These are phyloP conservation scores for Smittium mucronatum DNA, from an alignment of 371 early-diverging fungal genomes.

Conservation along the genomic window DNA sequence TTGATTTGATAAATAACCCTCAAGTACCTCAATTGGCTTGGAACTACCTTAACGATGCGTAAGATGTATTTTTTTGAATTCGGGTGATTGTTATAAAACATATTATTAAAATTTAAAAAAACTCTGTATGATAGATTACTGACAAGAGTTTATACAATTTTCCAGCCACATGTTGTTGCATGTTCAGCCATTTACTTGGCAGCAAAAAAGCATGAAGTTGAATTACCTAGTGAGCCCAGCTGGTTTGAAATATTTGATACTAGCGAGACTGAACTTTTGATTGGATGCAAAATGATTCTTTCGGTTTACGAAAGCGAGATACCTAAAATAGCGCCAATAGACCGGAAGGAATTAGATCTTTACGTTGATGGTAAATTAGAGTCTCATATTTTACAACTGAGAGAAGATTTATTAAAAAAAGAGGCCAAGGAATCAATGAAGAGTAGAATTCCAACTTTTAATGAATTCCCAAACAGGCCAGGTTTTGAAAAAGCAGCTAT, in stretches of 20 bases:
- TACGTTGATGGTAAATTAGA: conserved; percentile 12
- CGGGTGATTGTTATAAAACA: not conserved
- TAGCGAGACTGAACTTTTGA: conserved; percentile 46
- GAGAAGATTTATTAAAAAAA: not conserved
- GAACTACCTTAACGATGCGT: conserved; percentile 83
- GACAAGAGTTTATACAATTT: conserved; percentile 66
- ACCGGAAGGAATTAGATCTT: conserved; percentile 32
- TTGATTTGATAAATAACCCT: conserved; percentile 61
- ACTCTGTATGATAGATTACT: conserved; percentile 47
- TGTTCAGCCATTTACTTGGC: conserved; percentile 80
- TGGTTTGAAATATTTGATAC: conserved; percentile 90
- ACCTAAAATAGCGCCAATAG: conserved; percentile 38
- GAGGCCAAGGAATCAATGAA: not conserved
- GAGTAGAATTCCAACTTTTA: not conserved
- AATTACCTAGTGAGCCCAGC: conserved; percentile 51
- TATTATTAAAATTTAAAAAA: not conserved
- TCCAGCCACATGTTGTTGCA: conserved; percentile 79
- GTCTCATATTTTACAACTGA: conserved; percentile 6
- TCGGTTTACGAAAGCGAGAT: conserved; percentile 39
- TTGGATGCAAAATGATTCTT: conserved; percentile 46
- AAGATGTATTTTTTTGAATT: conserved; percentile 13
- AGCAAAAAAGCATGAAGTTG: conserved; percentile 45
- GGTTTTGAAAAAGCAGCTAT: too few species aligned
- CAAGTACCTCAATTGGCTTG: conserved; percentile 67
- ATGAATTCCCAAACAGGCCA: too few species aligned